Evolutionary conservation across 805 yeast genomes (phyloP).

Genomic region (Clavispora phyllophila): DNA sequence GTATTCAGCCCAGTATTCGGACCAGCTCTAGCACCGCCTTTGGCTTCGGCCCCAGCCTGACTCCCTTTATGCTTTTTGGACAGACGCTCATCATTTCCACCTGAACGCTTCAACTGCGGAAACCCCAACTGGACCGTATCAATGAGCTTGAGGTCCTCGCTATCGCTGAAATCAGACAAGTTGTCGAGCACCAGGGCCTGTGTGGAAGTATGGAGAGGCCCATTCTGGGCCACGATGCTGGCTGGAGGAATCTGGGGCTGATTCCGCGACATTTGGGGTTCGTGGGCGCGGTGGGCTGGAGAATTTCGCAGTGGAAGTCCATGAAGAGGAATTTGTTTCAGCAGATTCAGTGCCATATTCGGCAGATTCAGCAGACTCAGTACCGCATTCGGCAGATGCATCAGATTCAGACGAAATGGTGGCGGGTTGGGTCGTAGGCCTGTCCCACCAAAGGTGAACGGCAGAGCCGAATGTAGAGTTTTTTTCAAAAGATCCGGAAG

Average conservation of each 20-base stretch:
- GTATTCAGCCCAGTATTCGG: no score
- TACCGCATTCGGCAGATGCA: background rate
- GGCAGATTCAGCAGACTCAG: background rate
- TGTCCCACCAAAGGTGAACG: background rate
- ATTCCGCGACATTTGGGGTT: no score
- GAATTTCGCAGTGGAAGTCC: no score
- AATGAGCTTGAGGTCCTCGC: constrained; percentile 8
- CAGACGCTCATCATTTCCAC: background rate
- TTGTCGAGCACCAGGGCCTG: constrained; percentile 1
- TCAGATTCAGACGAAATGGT: background rate
- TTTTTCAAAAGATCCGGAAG: constrained; percentile 4
- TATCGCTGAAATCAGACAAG: constrained; percentile 2
- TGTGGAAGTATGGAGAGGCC: background rate
- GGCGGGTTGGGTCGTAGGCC: background rate
- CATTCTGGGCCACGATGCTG: background rate
- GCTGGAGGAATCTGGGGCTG: background rate
- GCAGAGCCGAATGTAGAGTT: background rate
- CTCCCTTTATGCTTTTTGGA: constrained; percentile 1
- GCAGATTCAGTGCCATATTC: no score
- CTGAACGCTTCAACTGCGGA: constrained; percentile 3
- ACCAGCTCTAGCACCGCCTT: no score
- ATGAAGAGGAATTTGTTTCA: no score
- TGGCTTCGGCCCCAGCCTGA: no score
- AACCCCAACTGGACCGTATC: constrained; percentile 6
- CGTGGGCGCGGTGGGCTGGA: no score